Conservation (phyloP, 2,329 filamentous ascomycete genomes). For the Ceratocystis colombiana region DNA sequence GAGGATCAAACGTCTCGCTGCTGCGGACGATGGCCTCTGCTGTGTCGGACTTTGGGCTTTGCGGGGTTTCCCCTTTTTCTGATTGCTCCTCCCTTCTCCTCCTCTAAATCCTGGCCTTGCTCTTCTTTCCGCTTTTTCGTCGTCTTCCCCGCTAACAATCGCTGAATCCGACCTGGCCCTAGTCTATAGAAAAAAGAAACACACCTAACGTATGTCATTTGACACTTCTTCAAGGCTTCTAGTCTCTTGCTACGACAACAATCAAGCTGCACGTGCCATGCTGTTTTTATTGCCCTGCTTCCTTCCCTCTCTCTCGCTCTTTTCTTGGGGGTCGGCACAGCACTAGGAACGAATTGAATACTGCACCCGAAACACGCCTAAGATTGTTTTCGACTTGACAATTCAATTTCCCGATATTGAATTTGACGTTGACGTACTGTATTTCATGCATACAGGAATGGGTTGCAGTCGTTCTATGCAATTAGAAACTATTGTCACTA, state of each 20-base stretch:
- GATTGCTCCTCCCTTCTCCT: background rate
- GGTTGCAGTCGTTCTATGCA: background rate
- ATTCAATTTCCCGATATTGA: background rate
- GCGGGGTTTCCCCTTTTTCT: conserved; percentile 1
- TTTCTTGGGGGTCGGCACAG: background rate
- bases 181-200: background rate
- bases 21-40: background rate
- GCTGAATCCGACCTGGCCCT: background rate
- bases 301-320: background rate
- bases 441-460: background rate
- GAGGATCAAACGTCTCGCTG: conserved; percentile 17
- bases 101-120: background rate
- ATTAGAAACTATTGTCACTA: background rate
- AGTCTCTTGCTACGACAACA: background rate
- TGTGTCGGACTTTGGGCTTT: conserved; percentile 3
- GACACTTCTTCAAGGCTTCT: conserved; percentile 10
- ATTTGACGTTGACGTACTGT: background rate
- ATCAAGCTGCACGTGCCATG: background rate
- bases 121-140: background rate
- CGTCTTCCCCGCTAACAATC: background rate
- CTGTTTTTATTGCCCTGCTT: background rate
- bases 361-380: background rate
- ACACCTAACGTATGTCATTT: background rate
- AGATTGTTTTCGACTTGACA: background rate
- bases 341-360: background rate